Conservation (phyloP, 1,139 yeast species). For the Debaryomycetaceae sp. region DNA sequence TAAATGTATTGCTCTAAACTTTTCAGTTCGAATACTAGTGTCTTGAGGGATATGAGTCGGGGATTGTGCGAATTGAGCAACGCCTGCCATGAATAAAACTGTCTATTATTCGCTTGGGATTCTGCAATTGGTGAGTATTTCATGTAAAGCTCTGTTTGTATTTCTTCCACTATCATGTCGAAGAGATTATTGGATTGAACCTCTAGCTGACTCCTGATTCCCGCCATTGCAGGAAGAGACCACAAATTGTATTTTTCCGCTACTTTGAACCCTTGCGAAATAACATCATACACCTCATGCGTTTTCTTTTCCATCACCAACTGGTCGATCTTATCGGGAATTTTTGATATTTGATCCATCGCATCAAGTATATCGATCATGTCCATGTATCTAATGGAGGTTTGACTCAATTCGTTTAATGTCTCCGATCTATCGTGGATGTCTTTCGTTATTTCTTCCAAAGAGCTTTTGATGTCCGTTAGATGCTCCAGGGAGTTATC, state of each 20-base stretch:
- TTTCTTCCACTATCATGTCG: conserved; percentile 72
- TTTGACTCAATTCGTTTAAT: conserved; percentile 61
- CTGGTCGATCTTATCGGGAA: conserved; percentile 65
- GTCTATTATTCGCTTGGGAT: conserved; percentile 1
- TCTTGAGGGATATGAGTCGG: conserved; percentile 34
- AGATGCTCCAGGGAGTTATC: conserved; percentile 57
- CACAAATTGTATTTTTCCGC: conserved; percentile 63
- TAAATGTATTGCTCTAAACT: conserved; percentile 54
- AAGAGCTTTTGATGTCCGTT: conserved; percentile 46
- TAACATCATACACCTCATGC: conserved; percentile 61
- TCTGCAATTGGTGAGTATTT: conserved; percentile 25
- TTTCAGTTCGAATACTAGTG: conserved; percentile 36
- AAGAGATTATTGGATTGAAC: conserved; percentile 64
- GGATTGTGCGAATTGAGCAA: conserved; percentile 26
- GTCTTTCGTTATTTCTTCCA: conserved; percentile 49
- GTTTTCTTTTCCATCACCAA: conserved; percentile 66
- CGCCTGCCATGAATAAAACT: conserved; percentile 25
- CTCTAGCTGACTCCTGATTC: conserved; percentile 56
- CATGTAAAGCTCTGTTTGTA: conserved; percentile 68
- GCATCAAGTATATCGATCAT: conserved; percentile 69
- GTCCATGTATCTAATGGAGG: conserved; percentile 60
- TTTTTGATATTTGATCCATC: conserved; percentile 57
- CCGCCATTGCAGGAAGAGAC: conserved; percentile 57
- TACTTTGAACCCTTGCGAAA: conserved; percentile 51
- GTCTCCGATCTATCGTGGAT: conserved; percentile 54